Evolutionary conservation across 352 stramenopile species (phyloP), one percentile per base, ranked within the genome.

Genomic region (Plasmopara viticola): DNA sequence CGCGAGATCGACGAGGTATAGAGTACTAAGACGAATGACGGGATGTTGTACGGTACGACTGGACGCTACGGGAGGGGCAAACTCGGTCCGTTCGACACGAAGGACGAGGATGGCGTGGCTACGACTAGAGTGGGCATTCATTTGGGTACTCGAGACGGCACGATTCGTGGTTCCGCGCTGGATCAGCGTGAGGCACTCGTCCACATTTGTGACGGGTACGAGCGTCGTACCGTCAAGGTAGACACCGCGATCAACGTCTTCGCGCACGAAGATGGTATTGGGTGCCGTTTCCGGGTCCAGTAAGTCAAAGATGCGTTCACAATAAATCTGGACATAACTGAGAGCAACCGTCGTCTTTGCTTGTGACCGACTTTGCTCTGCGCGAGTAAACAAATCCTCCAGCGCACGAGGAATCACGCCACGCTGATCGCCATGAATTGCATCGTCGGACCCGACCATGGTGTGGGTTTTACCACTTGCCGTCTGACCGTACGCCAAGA

Each of bases 61-160:
- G 9, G 48, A 51, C 10, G 51, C 47, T 28, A 48, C 44, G 10
- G 51, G 43, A 2, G 58, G 45, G 14, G 59, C 55, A 30, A 63
- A 74, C 46, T 86, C 75, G 30, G 81, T 86, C 5, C 84, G 81
- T 53, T 95, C 81, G 25, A 96, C 57, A 9, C 78, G 74, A 17
- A 96, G 64, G 33, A 87, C 91, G 51, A 96, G 70, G 18, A 96
- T 72, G 8, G 87, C 78, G 56, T 97, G 87, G 20, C 75, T 94
- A 13, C 87, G 82, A 56, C 78, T 94, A 42, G 71, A 91, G 44
- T 90, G 67, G 0, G 75, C 84, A 57, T 97, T 97, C 81, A 94
- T 94, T 33, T 74, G 59, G 0, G 89, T 97, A 30, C 72, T 77
- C 10, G 86, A 85, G 6, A 90, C 84, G 2, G 78, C 84, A 14